phyloP scores from a whole-genome alignment of 2,329 filamentous ascomycete genomes.

The Xylariaceae sp. region DNA sequence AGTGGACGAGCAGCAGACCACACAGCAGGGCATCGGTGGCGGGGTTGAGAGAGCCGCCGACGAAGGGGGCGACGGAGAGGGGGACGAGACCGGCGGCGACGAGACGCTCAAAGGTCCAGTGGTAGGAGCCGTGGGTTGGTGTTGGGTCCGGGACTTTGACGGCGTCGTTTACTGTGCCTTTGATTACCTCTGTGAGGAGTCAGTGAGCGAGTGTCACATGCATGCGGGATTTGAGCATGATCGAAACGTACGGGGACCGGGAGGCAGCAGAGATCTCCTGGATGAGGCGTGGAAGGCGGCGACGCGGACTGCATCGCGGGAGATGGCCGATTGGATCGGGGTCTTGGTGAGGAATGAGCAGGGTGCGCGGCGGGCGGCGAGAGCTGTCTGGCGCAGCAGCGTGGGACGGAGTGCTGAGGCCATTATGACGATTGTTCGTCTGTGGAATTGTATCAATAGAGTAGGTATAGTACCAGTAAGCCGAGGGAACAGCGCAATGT shows the following conservation, averaged over 20 bases:
- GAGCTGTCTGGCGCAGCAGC: slow-evolving; percentile 51
- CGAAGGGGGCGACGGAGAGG: slow-evolving; percentile 85
- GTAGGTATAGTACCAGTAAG: background rate
- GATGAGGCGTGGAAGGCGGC: slow-evolving; percentile 85
- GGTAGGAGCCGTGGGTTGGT: slow-evolving; percentile 88
- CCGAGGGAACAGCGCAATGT: slow-evolving; percentile 1
- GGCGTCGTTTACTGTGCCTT: slow-evolving; percentile 84
- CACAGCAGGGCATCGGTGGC: slow-evolving; percentile 82
- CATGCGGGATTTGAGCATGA: background rate
- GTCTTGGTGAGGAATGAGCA: slow-evolving; percentile 32
- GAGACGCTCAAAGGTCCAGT: slow-evolving; percentile 94
- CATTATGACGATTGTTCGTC: slow-evolving; percentile 36
- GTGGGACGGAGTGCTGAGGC: slow-evolving; percentile 53
- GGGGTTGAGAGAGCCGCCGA: slow-evolving; percentile 86
- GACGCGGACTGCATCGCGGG: slow-evolving; percentile 47
- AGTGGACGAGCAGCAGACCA: slow-evolving; percentile 80
- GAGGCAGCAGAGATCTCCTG: slow-evolving; percentile 72
- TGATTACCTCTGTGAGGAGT: slow-evolving; percentile 57
- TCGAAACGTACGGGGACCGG: slow-evolving; percentile 70
- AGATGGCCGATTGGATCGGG: slow-evolving; percentile 24
- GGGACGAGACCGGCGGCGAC: slow-evolving; percentile 80
- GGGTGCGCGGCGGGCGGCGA: slow-evolving; percentile 36
- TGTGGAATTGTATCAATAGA: background rate
- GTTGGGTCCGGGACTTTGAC: slow-evolving; percentile 67
- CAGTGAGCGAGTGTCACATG: slow-evolving; percentile 1